phyloP scores from a whole-genome alignment of 805 yeast genomes.

The Zygosaccharomyces gambellarensis region DNA sequence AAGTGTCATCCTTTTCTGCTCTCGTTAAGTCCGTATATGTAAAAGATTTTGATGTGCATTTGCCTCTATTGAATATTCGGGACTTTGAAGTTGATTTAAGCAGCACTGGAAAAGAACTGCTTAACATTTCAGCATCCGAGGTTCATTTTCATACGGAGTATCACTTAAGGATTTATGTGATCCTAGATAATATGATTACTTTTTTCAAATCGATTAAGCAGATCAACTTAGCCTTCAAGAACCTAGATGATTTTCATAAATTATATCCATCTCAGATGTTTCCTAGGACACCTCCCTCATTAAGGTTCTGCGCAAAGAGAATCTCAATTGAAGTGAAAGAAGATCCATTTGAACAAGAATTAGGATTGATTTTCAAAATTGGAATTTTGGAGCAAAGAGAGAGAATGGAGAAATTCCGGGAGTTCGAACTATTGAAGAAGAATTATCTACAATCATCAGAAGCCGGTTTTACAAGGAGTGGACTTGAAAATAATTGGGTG shows the following conservation, averaged over 20 bases:
- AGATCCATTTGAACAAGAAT: constrained; percentile 60
- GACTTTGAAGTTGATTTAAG: constrained; percentile 14
- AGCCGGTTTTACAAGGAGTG: not conserved
- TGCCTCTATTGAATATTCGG: constrained; percentile 19
- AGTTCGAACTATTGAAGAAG: constrained; percentile 23
- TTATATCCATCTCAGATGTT: constrained; percentile 27
- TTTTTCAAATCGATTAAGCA: constrained; percentile 46
- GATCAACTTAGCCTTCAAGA: constrained; percentile 40
- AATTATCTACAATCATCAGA: not conserved
- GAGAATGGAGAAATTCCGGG: constrained; percentile 39
- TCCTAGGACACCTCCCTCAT: constrained; percentile 37
- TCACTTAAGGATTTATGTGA: constrained; percentile 41
- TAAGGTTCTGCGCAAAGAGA: constrained; percentile 39
- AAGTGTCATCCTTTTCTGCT: constrained; percentile 12
- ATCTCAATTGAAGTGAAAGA: constrained; percentile 51
- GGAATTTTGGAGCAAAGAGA: constrained; percentile 55
- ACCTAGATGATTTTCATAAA: constrained; percentile 27
- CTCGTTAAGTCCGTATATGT: constrained; percentile 31
- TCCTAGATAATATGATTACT: constrained; percentile 47
- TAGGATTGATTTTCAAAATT: constrained; percentile 52
- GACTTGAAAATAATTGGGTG: constrained; percentile 4
- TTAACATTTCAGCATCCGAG: constrained; percentile 15
- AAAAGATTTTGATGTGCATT: constrained; percentile 18
- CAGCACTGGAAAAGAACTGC: not conserved
- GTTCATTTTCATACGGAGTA: constrained; percentile 33